These are phyloP conservation scores for Themeda triandra DNA, from an alignment of 176 grass and related monocot species.

Conservation along the genomic window DNA sequence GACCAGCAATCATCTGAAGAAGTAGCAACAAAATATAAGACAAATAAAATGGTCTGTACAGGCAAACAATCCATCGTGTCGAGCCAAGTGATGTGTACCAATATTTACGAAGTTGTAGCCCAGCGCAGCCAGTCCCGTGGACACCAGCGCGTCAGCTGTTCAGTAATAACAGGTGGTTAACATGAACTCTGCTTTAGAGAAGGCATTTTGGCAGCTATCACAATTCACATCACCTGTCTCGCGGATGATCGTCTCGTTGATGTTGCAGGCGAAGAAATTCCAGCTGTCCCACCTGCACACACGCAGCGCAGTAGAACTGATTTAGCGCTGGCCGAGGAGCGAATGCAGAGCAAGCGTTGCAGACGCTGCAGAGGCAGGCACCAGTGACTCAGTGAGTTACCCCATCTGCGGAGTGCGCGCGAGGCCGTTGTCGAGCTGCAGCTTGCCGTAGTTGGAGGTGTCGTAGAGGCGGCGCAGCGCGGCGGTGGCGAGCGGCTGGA, in stretches of 20 bases:
- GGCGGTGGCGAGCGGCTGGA: slow-evolving; percentile 35
- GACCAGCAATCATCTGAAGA: slow-evolving; percentile 96
- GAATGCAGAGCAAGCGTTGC: neutral
- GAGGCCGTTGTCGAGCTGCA: slow-evolving; percentile 95
- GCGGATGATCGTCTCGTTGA: slow-evolving; percentile 82
- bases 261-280: slow-evolving; percentile 99
- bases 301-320: neutral
- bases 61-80: neutral
- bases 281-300: slow-evolving; percentile 93
- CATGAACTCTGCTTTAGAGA: neutral
- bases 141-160: slow-evolving; percentile 90
- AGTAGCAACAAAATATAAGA: slow-evolving; percentile 1
- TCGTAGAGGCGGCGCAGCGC: slow-evolving; percentile 59
- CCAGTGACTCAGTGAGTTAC: slow-evolving; percentile 17
- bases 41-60: neutral
- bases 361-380: neutral
- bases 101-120: slow-evolving; percentile 86
- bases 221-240: slow-evolving; percentile 58
- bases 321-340: neutral
- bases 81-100: slow-evolving; percentile 36
- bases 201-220: neutral
- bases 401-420: slow-evolving; percentile 91
- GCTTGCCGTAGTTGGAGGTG: slow-evolving; percentile 87
- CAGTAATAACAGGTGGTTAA: neutral
- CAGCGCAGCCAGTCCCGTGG: slow-evolving; percentile 68